Base-by-base conservation (phyloP, 2,329 filamentous ascomycete genomes). In the Nigrospora sphaerica region DNA sequence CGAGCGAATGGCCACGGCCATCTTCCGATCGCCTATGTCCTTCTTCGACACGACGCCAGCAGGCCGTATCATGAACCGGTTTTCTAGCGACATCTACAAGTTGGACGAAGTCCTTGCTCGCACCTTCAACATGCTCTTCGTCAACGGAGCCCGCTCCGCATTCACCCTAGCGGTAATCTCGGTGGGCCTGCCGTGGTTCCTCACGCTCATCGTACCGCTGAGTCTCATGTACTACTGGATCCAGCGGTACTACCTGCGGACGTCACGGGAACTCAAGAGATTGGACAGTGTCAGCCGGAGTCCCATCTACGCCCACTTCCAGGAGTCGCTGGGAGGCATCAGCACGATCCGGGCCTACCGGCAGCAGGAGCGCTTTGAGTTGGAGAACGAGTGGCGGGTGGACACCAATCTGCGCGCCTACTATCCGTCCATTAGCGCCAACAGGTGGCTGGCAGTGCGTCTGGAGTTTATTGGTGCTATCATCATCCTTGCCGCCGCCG, bases 11-110 rank as follows among this genome's bases (percentile, higher is more conserved):
- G 92, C 92, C 38, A 93, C 86, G 58, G 90, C 93, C 16, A 96
- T 97, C 57, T 98, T 98, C 77, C 81, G 93, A 55, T 95, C 90
- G 34, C 95, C 93, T 46, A 98, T 98, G 93, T 93, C 83, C 57
- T 98, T 98, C 70, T 98, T 98, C 57, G 95, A 98, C 64, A 95
- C 91, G 1, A 98, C 93, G 2, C 93, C 93, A 3, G 86, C 91
- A 52, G 93, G 93, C n/a, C 83, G 95, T 47, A 96, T 98, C 58
- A 74, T 98, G 49, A 98, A 98, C 65, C 80, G 93, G 46, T 98
- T 98, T 66, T 97, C 92, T 14, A 95, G 83, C 68, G 83, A 91
- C 62, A 83, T 88, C 49, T 89, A 90, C 66, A 77, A 78, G 48
- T 85, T 97, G 32, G 90, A 96, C 62, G 89, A 98, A 71, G 87